Evolutionary conservation across 2,329 filamentous ascomycete genomes (phyloP).

Genomic region (Paraphaeosphaeria sporulosa): DNA sequence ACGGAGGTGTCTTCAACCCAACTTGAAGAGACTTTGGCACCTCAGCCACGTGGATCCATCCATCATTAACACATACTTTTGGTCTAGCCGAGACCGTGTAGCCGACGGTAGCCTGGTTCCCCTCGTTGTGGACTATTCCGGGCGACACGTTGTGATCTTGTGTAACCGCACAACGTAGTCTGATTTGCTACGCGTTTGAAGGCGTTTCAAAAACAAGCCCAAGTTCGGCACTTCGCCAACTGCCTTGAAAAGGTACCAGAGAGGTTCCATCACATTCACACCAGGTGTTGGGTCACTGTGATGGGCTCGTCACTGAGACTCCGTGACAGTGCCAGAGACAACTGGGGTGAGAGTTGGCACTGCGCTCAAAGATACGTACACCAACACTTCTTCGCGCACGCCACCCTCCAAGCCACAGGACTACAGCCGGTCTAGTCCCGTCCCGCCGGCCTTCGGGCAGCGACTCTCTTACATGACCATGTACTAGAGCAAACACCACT

Average conservation of each 20-base stretch:
- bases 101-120: constrained; percentile 27
- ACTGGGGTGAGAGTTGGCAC: not conserved
- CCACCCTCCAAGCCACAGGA: constrained; percentile 13
- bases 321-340: constrained; percentile 2
- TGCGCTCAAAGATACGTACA: constrained; percentile 3
- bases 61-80: constrained; percentile 19
- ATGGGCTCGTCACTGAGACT: constrained; percentile 15
- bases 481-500: not conserved
- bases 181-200: constrained; percentile 12
- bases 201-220: constrained; percentile 11
- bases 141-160: constrained; percentile 11
- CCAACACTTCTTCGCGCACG: constrained; percentile 9
- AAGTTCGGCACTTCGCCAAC: constrained; percentile 10
- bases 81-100: constrained; percentile 21
- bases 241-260: constrained; percentile 5
- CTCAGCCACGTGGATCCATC: constrained; percentile 36
- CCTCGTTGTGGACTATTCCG: constrained; percentile 7
- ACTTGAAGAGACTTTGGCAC: constrained; percentile 14
- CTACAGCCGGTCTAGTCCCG: constrained; percentile 12
- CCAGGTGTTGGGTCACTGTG: constrained; percentile 23
- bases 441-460: constrained; percentile 14
- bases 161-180: constrained; percentile 8
- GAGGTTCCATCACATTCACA: constrained; percentile 15
- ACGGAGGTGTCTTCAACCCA: constrained; percentile 12
- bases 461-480: constrained; percentile 3